Percentiles rank a stretch among this genome's conserved stretches.
These are phyloP conservation scores for Westerdykella aurantiaca DNA, from an alignment of 2,329 filamentous ascomycete genomes.

Conservation along the genomic window DNA sequence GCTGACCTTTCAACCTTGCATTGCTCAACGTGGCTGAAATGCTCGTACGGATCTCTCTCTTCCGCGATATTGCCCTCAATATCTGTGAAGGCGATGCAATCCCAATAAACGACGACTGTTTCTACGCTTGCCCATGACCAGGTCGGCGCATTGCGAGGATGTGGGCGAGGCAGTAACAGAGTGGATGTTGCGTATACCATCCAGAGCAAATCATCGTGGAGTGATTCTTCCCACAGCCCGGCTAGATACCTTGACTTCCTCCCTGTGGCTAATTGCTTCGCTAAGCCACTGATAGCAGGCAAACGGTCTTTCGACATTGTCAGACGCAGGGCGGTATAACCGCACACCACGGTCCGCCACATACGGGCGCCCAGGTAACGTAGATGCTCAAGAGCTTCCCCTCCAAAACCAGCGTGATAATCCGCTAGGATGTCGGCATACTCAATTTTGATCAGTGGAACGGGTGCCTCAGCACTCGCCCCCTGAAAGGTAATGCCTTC, in stretches of 20 bases:
- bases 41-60: not conserved
- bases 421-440: conserved; percentile 2
- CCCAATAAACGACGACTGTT: not conserved
- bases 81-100: conserved; percentile 1
- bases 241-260: conserved; percentile 4
- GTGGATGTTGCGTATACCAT: not conserved
- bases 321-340: conserved; percentile 5
- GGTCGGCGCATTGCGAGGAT: conserved; percentile 4
- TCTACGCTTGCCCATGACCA: conserved; percentile 9
- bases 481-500: not conserved
- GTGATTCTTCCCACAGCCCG: conserved; percentile 5
- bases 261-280: conserved; percentile 1
- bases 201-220: conserved; percentile 4
- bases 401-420: not conserved
- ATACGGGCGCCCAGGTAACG: conserved; percentile 1
- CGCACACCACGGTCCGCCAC: conserved; percentile 1
- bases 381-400: not conserved
- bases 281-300: conserved; percentile 5
- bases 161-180: not conserved
- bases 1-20: not conserved
- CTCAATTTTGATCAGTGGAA: conserved; percentile 2
- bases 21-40: conserved; percentile 1
- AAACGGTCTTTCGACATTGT: conserved; percentile 7
- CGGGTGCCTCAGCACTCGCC: not conserved
- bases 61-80: not conserved